These are phyloP conservation scores for Arachis hypogaea DNA, from an alignment of 306 rosid genomes.

Conservation along the genomic window DNA sequence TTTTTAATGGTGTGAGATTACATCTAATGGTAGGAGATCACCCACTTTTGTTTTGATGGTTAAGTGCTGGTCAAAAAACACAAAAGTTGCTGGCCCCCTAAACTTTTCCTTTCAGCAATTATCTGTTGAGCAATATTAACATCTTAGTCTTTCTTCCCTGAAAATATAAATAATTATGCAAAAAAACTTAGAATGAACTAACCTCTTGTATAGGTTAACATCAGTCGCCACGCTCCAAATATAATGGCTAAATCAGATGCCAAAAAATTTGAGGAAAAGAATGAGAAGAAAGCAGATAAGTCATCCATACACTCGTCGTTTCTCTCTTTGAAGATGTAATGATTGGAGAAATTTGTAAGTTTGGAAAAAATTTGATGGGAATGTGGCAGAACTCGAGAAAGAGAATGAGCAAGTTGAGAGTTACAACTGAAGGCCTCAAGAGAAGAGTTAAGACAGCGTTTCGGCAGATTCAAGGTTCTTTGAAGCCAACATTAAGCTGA, in stretches of 20 bases:
- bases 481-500: conserved; percentile 53
- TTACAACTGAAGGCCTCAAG: conserved; percentile 83
- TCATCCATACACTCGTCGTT: conserved; percentile 72
- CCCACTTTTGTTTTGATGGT: too few relatives aligned
- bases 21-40: too few relatives aligned
- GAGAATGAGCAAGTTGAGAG: conserved; percentile 84
- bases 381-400: conserved; percentile 75
- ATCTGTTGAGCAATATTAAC: too few relatives aligned
- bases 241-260: conserved; percentile 71
- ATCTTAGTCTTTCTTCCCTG: too few relatives aligned
- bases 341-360: conserved; percentile 53
- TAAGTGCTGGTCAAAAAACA: too few relatives aligned
- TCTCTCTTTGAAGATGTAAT: conserved; percentile 81
- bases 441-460: conserved; percentile 82
- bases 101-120: too few relatives aligned
- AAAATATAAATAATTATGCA: too few relatives aligned
- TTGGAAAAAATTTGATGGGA: conserved; percentile 57
- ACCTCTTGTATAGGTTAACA: conserved; percentile 31
- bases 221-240: conserved; percentile 75
- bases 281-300: conserved; percentile 74
- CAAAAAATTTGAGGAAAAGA: conserved; percentile 66
- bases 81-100: too few relatives aligned
- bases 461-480: conserved; percentile 69
- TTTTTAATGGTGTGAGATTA: too few relatives aligned
- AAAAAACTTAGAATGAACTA: too few relatives aligned